Base-by-base conservation (phyloP, 208 protist species). In the Crithidia fasciculata region DNA sequence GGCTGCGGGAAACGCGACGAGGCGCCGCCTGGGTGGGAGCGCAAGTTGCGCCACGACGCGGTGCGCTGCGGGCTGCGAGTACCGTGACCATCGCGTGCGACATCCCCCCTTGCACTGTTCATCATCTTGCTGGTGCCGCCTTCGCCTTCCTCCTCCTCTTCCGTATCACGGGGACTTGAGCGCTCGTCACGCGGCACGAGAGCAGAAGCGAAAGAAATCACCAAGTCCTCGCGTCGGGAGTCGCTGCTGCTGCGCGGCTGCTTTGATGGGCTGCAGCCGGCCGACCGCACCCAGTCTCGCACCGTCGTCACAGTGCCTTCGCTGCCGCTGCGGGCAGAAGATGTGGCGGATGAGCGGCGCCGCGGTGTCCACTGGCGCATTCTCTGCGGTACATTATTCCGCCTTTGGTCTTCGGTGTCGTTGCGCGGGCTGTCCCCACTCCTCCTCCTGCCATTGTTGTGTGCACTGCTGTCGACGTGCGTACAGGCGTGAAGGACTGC, bases 141-240 rank as follows among this genome's bases (percentile, higher is more conserved):
- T 7, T 64, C 59, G 36, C 71, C 56, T 54, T n/a, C 63, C 53
- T 69, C 55, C 39, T 54, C 55, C 15, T 45, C 64, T 18, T 37
- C 18, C 54, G 7, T 18, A 37, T 18, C 54, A 49, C 12, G 0
- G 45, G 12, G 37, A 15, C n/a, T 55, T 18, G 41, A 49, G 28
- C 12, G 40, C 56, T n/a, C 64, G 12, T 64, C 61, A 10, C 49
- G 68, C 5, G 74, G 74, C 44, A 80, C 74, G 4, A 76, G 65
- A 4, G 72, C 43, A 9, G 72, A 75, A 28, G 76, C 75, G 39
- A 69, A 78, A 40, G 72, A 79, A 2, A 50, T 47, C 12, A 76
- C 80, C 28, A 88, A 74, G 54, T 74, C 69, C 49, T 88, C 86
- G 19, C 82, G 72, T 10, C 80, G 74, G 4, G 86, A 86, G 28